Evolutionary conservation across 192 early-diverging fungal species (phyloP).

Genomic region (Allomyces macrogynus): DNA sequence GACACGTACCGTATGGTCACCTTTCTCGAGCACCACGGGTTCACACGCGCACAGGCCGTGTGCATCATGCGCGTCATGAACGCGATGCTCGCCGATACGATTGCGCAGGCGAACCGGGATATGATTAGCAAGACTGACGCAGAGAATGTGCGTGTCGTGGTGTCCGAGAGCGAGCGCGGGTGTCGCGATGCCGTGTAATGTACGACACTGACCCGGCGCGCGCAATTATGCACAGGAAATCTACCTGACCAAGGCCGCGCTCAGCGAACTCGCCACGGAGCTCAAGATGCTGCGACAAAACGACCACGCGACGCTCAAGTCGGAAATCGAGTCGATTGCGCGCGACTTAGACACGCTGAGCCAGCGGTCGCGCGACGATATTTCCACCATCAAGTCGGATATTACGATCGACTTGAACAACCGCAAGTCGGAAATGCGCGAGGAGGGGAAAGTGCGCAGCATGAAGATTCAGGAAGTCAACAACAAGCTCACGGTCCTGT

Average conservation of each 20-base stretch:
- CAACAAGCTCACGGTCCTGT: conserved; percentile 56
- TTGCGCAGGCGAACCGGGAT: conserved; percentile 13
- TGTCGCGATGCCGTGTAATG: no score
- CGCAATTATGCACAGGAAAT: no score
- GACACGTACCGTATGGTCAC: conserved; percentile 56
- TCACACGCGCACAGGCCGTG: conserved; percentile 48
- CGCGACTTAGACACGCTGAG: conserved; percentile 59
- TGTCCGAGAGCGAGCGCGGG: no score
- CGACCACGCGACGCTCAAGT: conserved; percentile 50
- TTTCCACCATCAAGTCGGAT: conserved; percentile 57
- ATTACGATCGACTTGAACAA: conserved; percentile 79
- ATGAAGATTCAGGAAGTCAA: conserved; percentile 63
- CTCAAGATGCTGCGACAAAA: conserved; percentile 53
- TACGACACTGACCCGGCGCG: no score
- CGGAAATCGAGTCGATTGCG: conserved; percentile 46
- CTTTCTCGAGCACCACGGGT: conserved; percentile 40
- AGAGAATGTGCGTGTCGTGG: conserved; percentile 48
- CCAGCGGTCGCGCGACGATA: conserved; percentile 54
- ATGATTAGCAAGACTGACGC: conserved; percentile 57
- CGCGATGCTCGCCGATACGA: conserved; percentile 41
- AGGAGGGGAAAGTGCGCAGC: conserved; percentile 55
- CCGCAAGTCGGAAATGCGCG: conserved; percentile 60
- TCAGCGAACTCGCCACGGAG: conserved; percentile 65
- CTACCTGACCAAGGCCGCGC: conserved; percentile 61
- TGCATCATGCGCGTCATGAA: conserved; percentile 57